Base-by-base conservation (phyloP, 768 basidiomycete species). In the Mycena metata region DNA sequence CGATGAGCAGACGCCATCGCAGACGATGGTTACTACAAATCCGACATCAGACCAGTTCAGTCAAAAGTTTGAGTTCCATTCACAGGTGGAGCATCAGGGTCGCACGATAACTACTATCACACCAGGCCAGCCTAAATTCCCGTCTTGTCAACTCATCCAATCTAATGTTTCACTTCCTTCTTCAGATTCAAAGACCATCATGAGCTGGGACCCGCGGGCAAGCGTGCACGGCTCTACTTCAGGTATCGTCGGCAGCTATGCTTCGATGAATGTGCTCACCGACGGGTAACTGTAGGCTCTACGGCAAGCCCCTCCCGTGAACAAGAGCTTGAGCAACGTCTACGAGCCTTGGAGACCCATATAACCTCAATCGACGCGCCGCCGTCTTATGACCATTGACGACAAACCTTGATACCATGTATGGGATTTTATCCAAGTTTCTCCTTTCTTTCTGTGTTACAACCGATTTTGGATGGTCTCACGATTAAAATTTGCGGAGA, bases 251-350 rank as follows among this genome's bases (percentile, higher is more conserved):
- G 30, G 30, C 30, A 30, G 30, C 30, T 30, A 30, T 30, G 30
- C 30, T 30, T 30, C 30, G 30, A 30, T 30, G 30, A 30, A 30
- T 30, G 30, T 30, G 6, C 30, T 30, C 30, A 30, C 30, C 30
- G 30, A 30, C 30, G 30, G 30, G 3, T 30, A 30, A 30, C 21
- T 50, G 23, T 23, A 50, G 49, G 47, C 47, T 49, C 47, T 49
- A 49, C 47, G 47, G 47, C 47, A 49, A 49, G 23, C 49, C 49
- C 49, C 49, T 50, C 23, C 49, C 49, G 49, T 24, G 49, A 50
- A 50, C 49, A 50, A 24, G 49, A 50, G 49, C 49, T 50, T 50
- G 49, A 50, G 26, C 26, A 50, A 50, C 23, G 49, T 30, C 49
- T 50, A 50, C 49, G 49, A 23, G 21, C 49, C 23, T 50, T 50